Evolutionary conservation across 2,329 filamentous ascomycete species (phyloP).

Genomic region (Rugonectria rugulosa): DNA sequence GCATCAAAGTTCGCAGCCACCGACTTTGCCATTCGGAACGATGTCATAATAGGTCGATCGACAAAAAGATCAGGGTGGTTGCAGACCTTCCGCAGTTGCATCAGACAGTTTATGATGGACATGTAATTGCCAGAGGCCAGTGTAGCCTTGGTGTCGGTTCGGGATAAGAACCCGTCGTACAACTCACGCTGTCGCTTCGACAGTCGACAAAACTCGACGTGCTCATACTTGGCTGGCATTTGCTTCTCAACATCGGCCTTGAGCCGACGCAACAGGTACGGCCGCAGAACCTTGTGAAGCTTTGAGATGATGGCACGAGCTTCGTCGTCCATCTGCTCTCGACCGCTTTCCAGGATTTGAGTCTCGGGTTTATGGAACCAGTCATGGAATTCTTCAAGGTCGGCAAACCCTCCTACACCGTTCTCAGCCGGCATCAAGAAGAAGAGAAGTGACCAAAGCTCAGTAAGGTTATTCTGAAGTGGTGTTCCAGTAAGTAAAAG

Average conservation of each 20-base stretch:
- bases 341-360: conserved; percentile 93
- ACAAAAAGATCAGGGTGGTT: conserved; percentile 98
- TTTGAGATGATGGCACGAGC: conserved; percentile 91
- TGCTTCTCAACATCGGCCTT: conserved; percentile 99
- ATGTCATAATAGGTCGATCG: conserved; percentile 94
- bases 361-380: conserved; percentile 96
- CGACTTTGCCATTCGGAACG: conserved; percentile 88
- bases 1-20: conserved; percentile 76
- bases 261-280: conserved; percentile 87
- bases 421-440: conserved; percentile 94
- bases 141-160: conserved; percentile 87
- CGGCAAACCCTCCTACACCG: conserved; percentile 88
- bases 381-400: conserved; percentile 93
- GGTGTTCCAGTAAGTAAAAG: conserved; percentile 93
- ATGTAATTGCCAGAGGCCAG: conserved; percentile 93
- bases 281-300: conserved; percentile 90
- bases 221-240: conserved; percentile 97
- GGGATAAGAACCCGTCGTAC: conserved; percentile 94
- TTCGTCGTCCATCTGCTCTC: conserved; percentile 93
- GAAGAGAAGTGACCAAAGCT: conserved; percentile 95
- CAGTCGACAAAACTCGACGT: conserved; percentile 92
- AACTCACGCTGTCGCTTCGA: conserved; percentile 95
- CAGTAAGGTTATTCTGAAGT: conserved; percentile 94
- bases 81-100: conserved; percentile 97
- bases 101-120: conserved; percentile 97